These are phyloP conservation scores for Cladochytrium replicatum DNA, from an alignment of 192 early-diverging fungal species.

Conservation along the genomic window DNA sequence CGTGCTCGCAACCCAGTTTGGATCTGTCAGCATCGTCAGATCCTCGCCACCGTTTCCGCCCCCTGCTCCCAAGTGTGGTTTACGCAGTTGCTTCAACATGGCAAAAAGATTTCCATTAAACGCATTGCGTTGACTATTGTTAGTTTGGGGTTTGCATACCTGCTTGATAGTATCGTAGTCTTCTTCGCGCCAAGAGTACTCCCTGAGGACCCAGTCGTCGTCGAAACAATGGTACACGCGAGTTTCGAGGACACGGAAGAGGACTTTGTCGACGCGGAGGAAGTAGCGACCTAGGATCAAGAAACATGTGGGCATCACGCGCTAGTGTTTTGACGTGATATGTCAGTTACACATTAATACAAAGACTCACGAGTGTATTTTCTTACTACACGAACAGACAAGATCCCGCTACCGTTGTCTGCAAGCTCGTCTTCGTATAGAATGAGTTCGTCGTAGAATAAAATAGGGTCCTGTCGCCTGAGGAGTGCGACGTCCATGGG, in stretches of 20 bases:
- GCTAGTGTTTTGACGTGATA: conserved; percentile 24
- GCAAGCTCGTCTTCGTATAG: conserved; percentile 95
- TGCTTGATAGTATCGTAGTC: conserved; percentile 37
- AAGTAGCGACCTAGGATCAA: conserved; percentile 81
- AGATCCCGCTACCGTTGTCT: conserved; percentile 82
- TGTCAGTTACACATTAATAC: background rate
- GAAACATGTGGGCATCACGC: conserved; percentile 91
- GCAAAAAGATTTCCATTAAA: too few relatives aligned
- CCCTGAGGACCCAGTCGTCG: conserved; percentile 46
- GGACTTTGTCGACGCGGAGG: conserved; percentile 85
- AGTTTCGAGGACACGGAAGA: conserved; percentile 85
- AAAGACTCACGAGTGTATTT: background rate
- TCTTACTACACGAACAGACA: conserved; percentile 67
- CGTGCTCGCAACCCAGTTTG: conserved; percentile 46
- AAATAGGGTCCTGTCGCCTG: conserved; percentile 68
- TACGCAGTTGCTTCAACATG: too few relatives aligned
- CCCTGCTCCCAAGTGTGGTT: too few relatives aligned
- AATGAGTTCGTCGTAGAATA: conserved; percentile 90
- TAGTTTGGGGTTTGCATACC: too few relatives aligned
- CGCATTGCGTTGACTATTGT: too few relatives aligned
- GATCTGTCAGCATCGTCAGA: conserved; percentile 42
- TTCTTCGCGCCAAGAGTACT: conserved; percentile 61
- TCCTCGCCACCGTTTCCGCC: too few relatives aligned
- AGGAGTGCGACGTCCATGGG: conserved; percentile 71
- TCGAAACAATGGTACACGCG: conserved; percentile 84